Conservation (phyloP, 495 filamentous ascomycete species). For the Penicillium chermesinum region DNA sequence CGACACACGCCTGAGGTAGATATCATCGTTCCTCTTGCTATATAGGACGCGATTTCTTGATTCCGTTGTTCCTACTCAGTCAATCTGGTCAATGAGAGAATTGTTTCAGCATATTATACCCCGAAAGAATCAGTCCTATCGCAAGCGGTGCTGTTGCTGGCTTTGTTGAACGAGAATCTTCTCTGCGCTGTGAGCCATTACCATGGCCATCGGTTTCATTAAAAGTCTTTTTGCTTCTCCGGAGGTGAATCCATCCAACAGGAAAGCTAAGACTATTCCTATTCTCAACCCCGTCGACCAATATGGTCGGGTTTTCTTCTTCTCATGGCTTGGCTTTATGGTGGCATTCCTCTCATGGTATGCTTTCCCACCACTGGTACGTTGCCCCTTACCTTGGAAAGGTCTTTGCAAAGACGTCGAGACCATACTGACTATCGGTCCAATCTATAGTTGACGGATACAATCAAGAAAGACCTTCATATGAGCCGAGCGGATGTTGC, state of each 20-base stretch:
- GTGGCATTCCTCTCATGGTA: constrained; percentile 90
- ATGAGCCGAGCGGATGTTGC: constrained; percentile 68
- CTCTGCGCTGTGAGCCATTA: not conserved
- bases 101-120: too few relatives aligned
- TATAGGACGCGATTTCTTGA: too few relatives aligned
- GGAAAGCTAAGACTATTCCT: constrained; percentile 76
- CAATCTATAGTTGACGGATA: constrained; percentile 57
- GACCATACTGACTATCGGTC: too few relatives aligned
- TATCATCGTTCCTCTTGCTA: not conserved
- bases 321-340: constrained; percentile 94
- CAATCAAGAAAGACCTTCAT: constrained; percentile 71
- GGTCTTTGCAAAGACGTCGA: too few relatives aligned
- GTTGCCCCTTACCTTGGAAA: too few relatives aligned
- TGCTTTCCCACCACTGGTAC: constrained; percentile 76
- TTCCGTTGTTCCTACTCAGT: too few relatives aligned
- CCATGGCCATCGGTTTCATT: constrained; percentile 19
- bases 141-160: too few relatives aligned
- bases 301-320: constrained; percentile 89
- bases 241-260: constrained; percentile 66
- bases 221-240: constrained; percentile 33
- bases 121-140: too few relatives aligned
- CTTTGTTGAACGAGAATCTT: too few relatives aligned
- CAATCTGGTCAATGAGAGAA: too few relatives aligned
- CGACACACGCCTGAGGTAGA: too few relatives aligned
- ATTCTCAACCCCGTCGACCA: constrained; percentile 71